Conservation (phyloP, 2,329 filamentous ascomycete genomes). For the Fusarium zealandicum region DNA sequence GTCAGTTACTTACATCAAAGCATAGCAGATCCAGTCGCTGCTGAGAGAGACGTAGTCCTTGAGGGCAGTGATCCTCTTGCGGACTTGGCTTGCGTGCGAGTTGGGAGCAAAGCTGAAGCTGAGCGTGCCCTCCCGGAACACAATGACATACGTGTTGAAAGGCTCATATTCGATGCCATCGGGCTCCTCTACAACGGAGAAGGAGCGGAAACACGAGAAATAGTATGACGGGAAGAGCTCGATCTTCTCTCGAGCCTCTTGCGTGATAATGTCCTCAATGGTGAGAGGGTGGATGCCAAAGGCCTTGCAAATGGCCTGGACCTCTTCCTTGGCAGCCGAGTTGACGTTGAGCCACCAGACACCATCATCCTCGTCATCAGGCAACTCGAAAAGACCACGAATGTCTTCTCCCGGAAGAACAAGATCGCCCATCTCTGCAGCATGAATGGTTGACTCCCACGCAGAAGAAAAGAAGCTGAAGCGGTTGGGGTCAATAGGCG, state of each 20-base stretch:
- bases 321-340: slow-evolving; percentile 87
- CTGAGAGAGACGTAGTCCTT: slow-evolving; percentile 95
- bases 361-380: slow-evolving; percentile 71
- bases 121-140: slow-evolving; percentile 92
- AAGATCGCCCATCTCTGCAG: slow-evolving; percentile 85
- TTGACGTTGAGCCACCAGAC: slow-evolving; percentile 99
- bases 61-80: slow-evolving; percentile 88
- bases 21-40: slow-evolving; percentile 99
- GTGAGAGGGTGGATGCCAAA: slow-evolving; percentile 97
- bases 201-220: slow-evolving; percentile 96
- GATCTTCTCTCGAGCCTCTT: slow-evolving; percentile 97
- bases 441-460: slow-evolving; percentile 91
- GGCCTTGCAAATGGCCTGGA: slow-evolving; percentile 86
- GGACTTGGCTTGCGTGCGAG: slow-evolving; percentile 85
- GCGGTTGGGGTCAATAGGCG: slow-evolving; percentile 70
- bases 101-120: slow-evolving; percentile 94
- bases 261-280: slow-evolving; percentile 92
- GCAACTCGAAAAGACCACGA: slow-evolving; percentile 80
- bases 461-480: slow-evolving; percentile 98
- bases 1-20: slow-evolving; percentile 76
- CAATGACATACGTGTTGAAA: slow-evolving; percentile 95
- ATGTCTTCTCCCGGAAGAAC: slow-evolving; percentile 90
- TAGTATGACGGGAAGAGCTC: slow-evolving; percentile 98
- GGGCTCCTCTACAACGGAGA: slow-evolving; percentile 79
- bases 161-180: slow-evolving; percentile 86